phyloP scores from a whole-genome alignment of 83 land plant species.

The Picea abies region DNA sequence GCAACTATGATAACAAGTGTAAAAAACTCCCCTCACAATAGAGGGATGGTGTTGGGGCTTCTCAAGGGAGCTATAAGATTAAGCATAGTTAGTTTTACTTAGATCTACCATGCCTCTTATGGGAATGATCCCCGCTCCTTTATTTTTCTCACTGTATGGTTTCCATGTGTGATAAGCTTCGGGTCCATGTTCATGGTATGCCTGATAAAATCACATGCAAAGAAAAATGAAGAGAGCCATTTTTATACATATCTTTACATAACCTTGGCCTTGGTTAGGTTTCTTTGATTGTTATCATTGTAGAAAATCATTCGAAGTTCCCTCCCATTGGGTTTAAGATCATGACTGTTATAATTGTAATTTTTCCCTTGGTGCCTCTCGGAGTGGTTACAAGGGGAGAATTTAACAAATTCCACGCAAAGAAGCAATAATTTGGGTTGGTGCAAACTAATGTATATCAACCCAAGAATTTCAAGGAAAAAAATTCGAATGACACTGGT shows the following conservation, averaged over 20 bases:
- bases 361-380: not conserved
- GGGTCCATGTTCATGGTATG: conserved; percentile 31
- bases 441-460: no score
- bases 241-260: conserved; percentile 1
- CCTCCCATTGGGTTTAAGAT: not conserved
- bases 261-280: conserved; percentile 16
- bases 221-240: conserved; percentile 18
- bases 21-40: conserved; percentile 24
- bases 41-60: conserved; percentile 26
- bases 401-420: not conserved
- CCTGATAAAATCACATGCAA: conserved; percentile 26
- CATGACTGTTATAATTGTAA: not conserved
- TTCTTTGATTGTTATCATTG: conserved; percentile 22
- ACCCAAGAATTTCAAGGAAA: no score
- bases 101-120: conserved; percentile 13
- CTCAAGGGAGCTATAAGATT: conserved; percentile 28
- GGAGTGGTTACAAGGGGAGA: not conserved
- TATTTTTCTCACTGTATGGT: not conserved
- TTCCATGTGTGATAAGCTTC: conserved; percentile 15
- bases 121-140: conserved; percentile 18
- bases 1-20: no score
- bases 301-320: not conserved
- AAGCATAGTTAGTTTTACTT: conserved; percentile 20
- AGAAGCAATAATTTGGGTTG: no score
- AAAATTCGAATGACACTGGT: not conserved